Percentiles rank a stretch among this genome's conserved stretches.
Conservation (phyloP, 257 asterid species). For the Ballota nigra region DNA sequence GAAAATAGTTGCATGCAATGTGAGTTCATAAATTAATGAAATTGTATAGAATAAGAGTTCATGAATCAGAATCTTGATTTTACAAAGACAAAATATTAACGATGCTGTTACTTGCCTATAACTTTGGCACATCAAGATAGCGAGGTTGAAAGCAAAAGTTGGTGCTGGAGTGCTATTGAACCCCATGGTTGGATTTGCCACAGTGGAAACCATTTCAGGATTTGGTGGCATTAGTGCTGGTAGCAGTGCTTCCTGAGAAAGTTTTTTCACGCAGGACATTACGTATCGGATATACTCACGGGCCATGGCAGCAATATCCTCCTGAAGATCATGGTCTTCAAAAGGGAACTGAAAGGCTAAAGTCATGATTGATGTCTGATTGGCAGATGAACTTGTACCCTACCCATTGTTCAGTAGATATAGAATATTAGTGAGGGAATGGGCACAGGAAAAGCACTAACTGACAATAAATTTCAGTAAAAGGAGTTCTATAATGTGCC, state of each 20-base stretch:
- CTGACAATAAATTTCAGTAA: background rate
- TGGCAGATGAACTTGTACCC: conserved; percentile 21
- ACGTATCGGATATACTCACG: conserved; percentile 28
- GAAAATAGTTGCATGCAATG: background rate
- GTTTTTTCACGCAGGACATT: conserved; percentile 25
- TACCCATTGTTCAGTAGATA: conserved; percentile 11
- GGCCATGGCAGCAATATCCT: conserved; percentile 34
- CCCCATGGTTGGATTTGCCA: conserved; percentile 20
- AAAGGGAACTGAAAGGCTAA: conserved; percentile 51
- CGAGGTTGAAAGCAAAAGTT: conserved; percentile 22
- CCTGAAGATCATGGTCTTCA: conserved; percentile 24
- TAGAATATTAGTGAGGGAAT: background rate
- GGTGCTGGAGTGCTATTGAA: conserved; percentile 16
- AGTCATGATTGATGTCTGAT: conserved; percentile 24
- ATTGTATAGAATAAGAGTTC: background rate
- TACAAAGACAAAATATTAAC: background rate
- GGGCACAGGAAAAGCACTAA: background rate
- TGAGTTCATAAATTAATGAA: background rate
- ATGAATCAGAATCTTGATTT: conserved; percentile 12
- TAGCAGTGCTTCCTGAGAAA: conserved; percentile 21
- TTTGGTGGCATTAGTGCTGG: conserved; percentile 5
- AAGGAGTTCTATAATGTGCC: background rate
- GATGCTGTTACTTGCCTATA: conserved; percentile 37
- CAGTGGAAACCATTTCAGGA: conserved; percentile 14
- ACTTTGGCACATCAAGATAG: conserved; percentile 33